These are phyloP conservation scores for Magnolia officinalis DNA, from an alignment of 164 flowering plant species.

Conservation along the genomic window DNA sequence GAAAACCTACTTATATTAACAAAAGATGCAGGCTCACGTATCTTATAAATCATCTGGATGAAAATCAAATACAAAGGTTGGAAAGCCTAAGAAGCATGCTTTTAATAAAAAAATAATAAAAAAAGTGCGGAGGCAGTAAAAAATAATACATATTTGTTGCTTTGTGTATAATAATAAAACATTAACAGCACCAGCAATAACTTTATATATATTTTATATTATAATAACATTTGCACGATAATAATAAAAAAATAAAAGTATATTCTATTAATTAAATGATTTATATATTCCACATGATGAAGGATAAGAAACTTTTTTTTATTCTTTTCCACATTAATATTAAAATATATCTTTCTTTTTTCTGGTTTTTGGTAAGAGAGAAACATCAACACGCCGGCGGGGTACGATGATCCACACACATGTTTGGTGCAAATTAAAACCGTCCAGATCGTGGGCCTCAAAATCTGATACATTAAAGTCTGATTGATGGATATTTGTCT, in stretches of 20 bases:
- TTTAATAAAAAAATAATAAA: conserved; percentile 2
- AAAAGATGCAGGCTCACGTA: too few relatives aligned
- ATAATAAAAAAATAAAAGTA: background rate
- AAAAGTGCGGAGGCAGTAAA: background rate
- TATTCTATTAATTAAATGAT: background rate
- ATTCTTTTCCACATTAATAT: background rate
- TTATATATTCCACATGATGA: background rate
- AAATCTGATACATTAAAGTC: too few relatives aligned
- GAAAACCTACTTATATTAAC: too few relatives aligned
- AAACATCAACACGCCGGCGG: background rate
- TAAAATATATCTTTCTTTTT: background rate
- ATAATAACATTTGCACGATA: background rate
- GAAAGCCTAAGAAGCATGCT: conserved; percentile 12
- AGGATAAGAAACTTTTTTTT: background rate
- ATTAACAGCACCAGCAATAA: background rate
- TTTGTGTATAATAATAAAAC: background rate
- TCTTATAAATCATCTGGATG: background rate
- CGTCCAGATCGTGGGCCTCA: too few relatives aligned
- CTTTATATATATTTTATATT: background rate
- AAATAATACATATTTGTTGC: conserved; percentile 8
- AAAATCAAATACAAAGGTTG: conserved; percentile 6
- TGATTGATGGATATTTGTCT: too few relatives aligned
- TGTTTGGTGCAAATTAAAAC: background rate
- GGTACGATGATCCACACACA: background rate
- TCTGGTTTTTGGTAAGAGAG: background rate